These are phyloP conservation scores for Acephala macrosclerotiorum DNA, from an alignment of 2,329 filamentous ascomycete genomes.

Conservation along the genomic window DNA sequence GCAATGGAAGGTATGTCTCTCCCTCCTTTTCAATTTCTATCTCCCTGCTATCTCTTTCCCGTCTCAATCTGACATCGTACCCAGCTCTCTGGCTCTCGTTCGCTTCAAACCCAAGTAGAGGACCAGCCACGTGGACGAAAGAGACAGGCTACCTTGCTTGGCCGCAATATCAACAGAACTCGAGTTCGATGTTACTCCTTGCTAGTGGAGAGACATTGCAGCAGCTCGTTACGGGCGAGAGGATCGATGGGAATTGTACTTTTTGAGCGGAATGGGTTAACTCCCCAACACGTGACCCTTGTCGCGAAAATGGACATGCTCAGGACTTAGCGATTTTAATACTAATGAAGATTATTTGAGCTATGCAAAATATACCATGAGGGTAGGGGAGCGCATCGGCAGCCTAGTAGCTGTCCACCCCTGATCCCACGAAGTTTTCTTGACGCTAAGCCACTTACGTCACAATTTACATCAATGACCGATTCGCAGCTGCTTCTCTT, in stretches of 20 bases:
- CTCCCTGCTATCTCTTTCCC: too few species aligned
- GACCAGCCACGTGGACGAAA: slow-evolving; percentile 28
- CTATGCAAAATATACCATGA: too few species aligned
- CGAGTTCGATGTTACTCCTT: slow-evolving; percentile 35
- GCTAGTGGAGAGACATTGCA: slow-evolving; percentile 24
- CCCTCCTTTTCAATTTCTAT: too few species aligned
- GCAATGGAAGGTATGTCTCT: slow-evolving; percentile 40
- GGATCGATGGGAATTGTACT: slow-evolving; percentile 25
- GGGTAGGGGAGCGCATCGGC: too few species aligned
- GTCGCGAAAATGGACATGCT: too few species aligned
- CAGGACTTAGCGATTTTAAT: too few species aligned
- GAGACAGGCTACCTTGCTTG: slow-evolving; percentile 33
- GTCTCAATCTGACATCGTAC: background rate
- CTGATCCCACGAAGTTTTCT: too few species aligned
- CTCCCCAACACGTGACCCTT: background rate
- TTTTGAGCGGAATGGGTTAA: background rate
- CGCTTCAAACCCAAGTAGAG: slow-evolving; percentile 31
- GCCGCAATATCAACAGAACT: slow-evolving; percentile 36
- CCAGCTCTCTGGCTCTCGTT: slow-evolving; percentile 42
- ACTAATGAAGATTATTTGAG: too few species aligned
- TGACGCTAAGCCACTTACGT: too few species aligned
- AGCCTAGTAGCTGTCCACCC: too few species aligned
- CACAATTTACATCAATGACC: too few species aligned
- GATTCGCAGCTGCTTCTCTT: too few species aligned
- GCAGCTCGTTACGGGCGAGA: slow-evolving; percentile 16